Conservation (phyloP, 2,329 filamentous ascomycete species). For the Clarireedia paspali region DNA sequence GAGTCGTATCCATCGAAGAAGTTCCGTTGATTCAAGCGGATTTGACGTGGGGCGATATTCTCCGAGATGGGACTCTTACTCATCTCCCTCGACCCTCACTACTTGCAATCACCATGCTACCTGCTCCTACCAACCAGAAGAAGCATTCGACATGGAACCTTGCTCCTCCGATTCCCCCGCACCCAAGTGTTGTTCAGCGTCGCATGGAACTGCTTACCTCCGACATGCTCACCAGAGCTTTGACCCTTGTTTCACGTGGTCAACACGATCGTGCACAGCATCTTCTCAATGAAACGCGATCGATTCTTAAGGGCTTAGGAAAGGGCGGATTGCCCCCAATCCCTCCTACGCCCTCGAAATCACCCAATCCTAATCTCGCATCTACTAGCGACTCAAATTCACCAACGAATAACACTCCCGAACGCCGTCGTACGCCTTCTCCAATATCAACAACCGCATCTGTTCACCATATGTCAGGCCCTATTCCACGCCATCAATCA, state of each 20-base stretch:
- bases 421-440: slow-evolving; percentile 34
- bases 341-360: slow-evolving; percentile 48
- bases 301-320: slow-evolving; percentile 89
- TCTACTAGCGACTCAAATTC: slow-evolving; percentile 17
- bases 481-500: slow-evolving; percentile 44
- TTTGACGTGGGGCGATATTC: slow-evolving; percentile 84
- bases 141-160: slow-evolving; percentile 58
- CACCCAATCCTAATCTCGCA: slow-evolving; percentile 10
- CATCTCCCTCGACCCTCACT: slow-evolving; percentile 86
- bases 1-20: slow-evolving; percentile 82
- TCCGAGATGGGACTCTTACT: slow-evolving; percentile 77
- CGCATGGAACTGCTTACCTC: slow-evolving; percentile 97
- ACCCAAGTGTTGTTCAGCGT: slow-evolving; percentile 89
- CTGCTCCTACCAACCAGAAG: slow-evolving; percentile 48
- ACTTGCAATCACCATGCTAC: slow-evolving; percentile 92
- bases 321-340: slow-evolving; percentile 92
- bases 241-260: slow-evolving; percentile 82
- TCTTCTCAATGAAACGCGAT: slow-evolving; percentile 84
- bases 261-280: slow-evolving; percentile 94
- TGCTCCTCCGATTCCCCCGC: slow-evolving; percentile 81
- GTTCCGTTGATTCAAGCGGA: slow-evolving; percentile 93
- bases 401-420: slow-evolving; percentile 24
- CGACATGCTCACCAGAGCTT: slow-evolving; percentile 89
- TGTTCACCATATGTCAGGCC: slow-evolving; percentile 28
- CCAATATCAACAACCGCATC: slow-evolving; percentile 27